These are phyloP conservation scores for Calendula officinalis DNA, from an alignment of 129 eudicot genomes.

Conservation along the genomic window DNA sequence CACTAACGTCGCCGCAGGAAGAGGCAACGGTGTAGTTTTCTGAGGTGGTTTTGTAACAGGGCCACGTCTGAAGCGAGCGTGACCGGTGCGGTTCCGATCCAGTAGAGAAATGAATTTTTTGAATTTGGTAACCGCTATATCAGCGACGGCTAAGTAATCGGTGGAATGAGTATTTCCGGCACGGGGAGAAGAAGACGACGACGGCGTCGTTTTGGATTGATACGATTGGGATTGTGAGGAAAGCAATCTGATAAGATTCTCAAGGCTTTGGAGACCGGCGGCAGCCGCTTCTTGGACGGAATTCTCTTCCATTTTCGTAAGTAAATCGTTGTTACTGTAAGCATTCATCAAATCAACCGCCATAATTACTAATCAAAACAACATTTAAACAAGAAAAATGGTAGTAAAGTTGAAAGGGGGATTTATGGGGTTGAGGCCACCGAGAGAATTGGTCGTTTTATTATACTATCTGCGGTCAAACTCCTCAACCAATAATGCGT, in stretches of 20 bases:
- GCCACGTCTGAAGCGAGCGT: slow-evolving; percentile 94
- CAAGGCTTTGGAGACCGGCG: slow-evolving; percentile 89
- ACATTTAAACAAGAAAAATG: not conserved
- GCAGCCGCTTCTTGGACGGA: slow-evolving; percentile 85
- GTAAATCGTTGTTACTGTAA: slow-evolving; percentile 34
- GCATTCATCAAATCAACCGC: slow-evolving; percentile 79
- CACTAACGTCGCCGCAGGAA: not conserved
- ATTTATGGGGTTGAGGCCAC: too few relatives aligned
- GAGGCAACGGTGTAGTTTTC: slow-evolving; percentile 1
- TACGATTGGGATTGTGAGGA: slow-evolving; percentile 34
- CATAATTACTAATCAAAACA: slow-evolving; percentile 34
- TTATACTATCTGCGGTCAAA: slow-evolving; percentile 15
- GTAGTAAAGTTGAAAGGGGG: not conserved
- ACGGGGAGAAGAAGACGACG: slow-evolving; percentile 15
- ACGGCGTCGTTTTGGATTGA: slow-evolving; percentile 24
- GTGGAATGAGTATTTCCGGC: not conserved
- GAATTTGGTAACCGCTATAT: slow-evolving; percentile 75
- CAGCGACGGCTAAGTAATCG: slow-evolving; percentile 73
- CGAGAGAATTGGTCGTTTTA: too few relatives aligned
- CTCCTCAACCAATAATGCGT: slow-evolving; percentile 6
- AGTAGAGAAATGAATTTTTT: slow-evolving; percentile 77
- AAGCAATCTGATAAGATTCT: slow-evolving; percentile 65
- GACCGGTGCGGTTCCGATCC: slow-evolving; percentile 81
- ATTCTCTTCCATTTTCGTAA: slow-evolving; percentile 51
- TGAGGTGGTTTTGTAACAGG: slow-evolving; percentile 37